These are phyloP conservation scores for Tylopilus rubrobrunneus DNA, from an alignment of 768 basidiomycete species.

Conservation along the genomic window DNA sequence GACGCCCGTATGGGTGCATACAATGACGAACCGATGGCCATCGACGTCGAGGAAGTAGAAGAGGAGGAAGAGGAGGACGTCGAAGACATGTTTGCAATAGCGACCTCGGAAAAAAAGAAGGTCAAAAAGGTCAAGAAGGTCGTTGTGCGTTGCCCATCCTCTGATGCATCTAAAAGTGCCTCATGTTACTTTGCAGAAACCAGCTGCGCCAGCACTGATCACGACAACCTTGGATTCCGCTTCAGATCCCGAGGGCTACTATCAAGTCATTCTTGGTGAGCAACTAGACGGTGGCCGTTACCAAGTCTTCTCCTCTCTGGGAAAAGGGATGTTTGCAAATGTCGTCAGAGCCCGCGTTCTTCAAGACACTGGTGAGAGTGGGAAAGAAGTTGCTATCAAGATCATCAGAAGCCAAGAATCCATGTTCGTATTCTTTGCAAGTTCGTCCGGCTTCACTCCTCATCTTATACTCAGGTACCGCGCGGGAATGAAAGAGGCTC, in stretches of 20 bases:
- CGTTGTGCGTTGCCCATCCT: conserved; percentile 35
- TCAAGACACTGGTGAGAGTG: conserved; percentile 51
- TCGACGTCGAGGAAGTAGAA: conserved; percentile 48
- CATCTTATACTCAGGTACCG: conserved; percentile 64
- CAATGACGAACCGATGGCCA: conserved; percentile 33
- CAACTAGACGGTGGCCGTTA: conserved; percentile 89
- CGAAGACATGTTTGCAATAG: conserved; percentile 93
- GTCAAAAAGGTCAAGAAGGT: conserved; percentile 57
- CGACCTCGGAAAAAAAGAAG: conserved; percentile 43
- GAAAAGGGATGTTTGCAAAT: conserved; percentile 98
- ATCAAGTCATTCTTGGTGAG: conserved; percentile 90
- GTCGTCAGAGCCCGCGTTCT: conserved; percentile 89
- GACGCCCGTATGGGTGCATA: conserved; percentile 72
- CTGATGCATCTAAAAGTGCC: not conserved
- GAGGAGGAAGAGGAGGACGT: conserved; percentile 69
- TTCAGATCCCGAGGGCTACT: conserved; percentile 94
- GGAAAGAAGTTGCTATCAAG: conserved; percentile 93
- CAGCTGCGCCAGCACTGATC: conserved; percentile 57
- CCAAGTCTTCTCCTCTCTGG: conserved; percentile 92
- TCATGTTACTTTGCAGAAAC: conserved; percentile 35
- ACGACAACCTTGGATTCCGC: conserved; percentile 84
- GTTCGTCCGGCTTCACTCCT: conserved; percentile 3
- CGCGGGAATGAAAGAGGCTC: conserved; percentile 88
- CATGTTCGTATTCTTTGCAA: conserved; percentile 59
- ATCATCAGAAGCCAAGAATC: conserved; percentile 94